Evolutionary conservation across 129 eudicot genomes (phyloP), one percentile per base, ranked within the genome.

Genomic region (Flaveria bidentis): DNA sequence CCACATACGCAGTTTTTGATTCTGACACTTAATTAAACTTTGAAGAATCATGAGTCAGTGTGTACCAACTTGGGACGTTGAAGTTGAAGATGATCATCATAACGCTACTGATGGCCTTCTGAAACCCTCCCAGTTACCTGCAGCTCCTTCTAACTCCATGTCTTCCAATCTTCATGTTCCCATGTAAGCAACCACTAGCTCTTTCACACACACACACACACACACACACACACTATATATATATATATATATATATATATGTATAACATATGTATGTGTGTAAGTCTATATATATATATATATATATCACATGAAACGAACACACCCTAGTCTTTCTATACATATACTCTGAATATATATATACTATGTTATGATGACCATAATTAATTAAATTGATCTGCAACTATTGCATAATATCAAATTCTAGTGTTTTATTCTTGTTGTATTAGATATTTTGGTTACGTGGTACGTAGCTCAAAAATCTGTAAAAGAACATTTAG

Each of bases 51-150:
- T 90, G 93, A 87, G 75, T 76, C 96, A 83, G 72, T 86, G 96
- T 77, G 98, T 89, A 76, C 96, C 98, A 13, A 85, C 81, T 50
- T 92, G 96, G 96, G 89, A 84, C 25, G 46, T 80, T 2, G 71
- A 61, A 45, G 64, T 17, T 17, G 87, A 84, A 8, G 41, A 1
- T 28, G 52, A 26, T n/a, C 23, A 56, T 0, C 28, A 63, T 30
- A 17, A 6, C 13, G 5, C 41, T 36, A 36, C 1, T 36, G 1
- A 0, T 36, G 62, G 11, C 6, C 23, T 20, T 53, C 60, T 44
- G 15, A 80, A 80, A 20, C 25, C 41, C 33, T 26, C 20, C 41
- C 41, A 36, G 49, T 72, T 79, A 52, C 78, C 41, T 36, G 41
- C 16, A 13, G 58, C 74, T 51, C 63, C 78, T 25, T 62, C 73